Evolutionary conservation across 495 filamentous ascomycete genomes (phyloP).

Genomic region (Penicillium tannophilum): DNA sequence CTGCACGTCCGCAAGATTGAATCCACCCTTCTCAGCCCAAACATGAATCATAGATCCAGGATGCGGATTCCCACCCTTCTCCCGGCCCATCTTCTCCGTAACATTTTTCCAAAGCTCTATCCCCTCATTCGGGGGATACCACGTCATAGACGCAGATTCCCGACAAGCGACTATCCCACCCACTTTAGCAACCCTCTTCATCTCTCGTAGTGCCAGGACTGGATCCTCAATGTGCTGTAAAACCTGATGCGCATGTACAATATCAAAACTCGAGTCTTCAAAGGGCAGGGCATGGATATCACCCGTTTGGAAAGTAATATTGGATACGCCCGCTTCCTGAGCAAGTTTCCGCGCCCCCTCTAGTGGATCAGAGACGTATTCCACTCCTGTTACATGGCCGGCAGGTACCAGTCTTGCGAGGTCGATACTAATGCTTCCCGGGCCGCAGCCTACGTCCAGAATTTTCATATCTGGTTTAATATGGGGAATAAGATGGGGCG

Average conservation of each 20-base stretch:
- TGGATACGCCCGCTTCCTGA: conserved; percentile 40
- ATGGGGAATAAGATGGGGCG: conserved; percentile 52
- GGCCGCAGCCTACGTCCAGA: conserved; percentile 63
- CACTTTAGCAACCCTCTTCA: conserved; percentile 49
- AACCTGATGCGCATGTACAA: conserved; percentile 61
- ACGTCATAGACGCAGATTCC: conserved; percentile 33
- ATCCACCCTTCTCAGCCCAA: conserved; percentile 51
- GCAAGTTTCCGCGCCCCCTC: conserved; percentile 42
- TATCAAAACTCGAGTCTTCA: conserved; percentile 56
- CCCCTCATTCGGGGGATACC: conserved; percentile 30
- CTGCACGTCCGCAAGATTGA: neutral
- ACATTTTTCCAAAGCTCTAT: conserved; percentile 44
- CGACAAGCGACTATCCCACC: conserved; percentile 58
- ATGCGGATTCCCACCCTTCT: conserved; percentile 48
- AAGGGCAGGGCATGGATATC: conserved; percentile 51
- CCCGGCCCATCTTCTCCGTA: conserved; percentile 32
- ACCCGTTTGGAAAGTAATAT: conserved; percentile 49
- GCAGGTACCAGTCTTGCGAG: conserved; percentile 49
- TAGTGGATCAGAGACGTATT: conserved; percentile 44
- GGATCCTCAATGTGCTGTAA: conserved; percentile 55
- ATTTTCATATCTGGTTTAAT: conserved; percentile 47
- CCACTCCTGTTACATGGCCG: conserved; percentile 52
- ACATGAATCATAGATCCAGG: conserved; percentile 49
- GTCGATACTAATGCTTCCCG: conserved; percentile 58
- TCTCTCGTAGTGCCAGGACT: conserved; percentile 48